Evolutionary conservation across 225 moss, liverwort and hornwort genomes (phyloP).

Genomic region (Marchantia paleacea): DNA sequence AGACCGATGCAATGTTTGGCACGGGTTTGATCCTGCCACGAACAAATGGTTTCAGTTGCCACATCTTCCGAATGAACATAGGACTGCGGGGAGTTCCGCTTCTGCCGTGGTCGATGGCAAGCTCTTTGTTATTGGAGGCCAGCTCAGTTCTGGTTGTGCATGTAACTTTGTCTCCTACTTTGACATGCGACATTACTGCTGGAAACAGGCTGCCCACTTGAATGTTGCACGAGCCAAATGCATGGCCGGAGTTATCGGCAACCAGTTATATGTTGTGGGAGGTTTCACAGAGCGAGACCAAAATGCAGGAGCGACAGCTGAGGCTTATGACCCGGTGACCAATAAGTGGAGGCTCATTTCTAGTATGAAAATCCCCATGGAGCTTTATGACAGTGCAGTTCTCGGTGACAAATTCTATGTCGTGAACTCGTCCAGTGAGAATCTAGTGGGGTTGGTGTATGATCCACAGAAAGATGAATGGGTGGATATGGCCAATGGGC

Average conservation of each 20-base stretch:
- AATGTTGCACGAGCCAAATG: slow-evolving; percentile 88
- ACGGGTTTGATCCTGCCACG: slow-evolving; percentile 87
- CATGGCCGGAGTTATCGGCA: slow-evolving; percentile 89
- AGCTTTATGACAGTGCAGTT: slow-evolving; percentile 90
- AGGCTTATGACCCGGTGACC: slow-evolving; percentile 72
- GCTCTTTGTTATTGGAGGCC: slow-evolving; percentile 91
- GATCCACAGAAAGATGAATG: slow-evolving; percentile 89
- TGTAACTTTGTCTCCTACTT: slow-evolving; percentile 91
- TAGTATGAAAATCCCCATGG: slow-evolving; percentile 91
- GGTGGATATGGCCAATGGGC: slow-evolving; percentile 98
- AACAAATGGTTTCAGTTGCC: slow-evolving; percentile 95
- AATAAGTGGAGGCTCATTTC: slow-evolving; percentile 78
- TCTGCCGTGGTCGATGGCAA: slow-evolving; percentile 96
- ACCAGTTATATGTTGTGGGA: slow-evolving; percentile 89
- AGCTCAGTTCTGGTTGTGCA: slow-evolving; percentile 73
- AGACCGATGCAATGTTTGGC: slow-evolving; percentile 90
- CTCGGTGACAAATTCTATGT: slow-evolving; percentile 88
- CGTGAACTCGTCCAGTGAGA: slow-evolving; percentile 94
- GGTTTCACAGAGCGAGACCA: slow-evolving; percentile 88
- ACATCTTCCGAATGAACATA: slow-evolving; percentile 76
- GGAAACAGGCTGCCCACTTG: slow-evolving; percentile 79
- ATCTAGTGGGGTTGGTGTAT: slow-evolving; percentile 88
- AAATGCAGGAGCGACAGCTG: slow-evolving; percentile 86
- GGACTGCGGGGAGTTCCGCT: slow-evolving; percentile 82
- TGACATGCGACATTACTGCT: slow-evolving; percentile 89